Evolutionary conservation across 352 stramenopile species (phyloP).

Genomic region (Halophytophthora polymorphica): DNA sequence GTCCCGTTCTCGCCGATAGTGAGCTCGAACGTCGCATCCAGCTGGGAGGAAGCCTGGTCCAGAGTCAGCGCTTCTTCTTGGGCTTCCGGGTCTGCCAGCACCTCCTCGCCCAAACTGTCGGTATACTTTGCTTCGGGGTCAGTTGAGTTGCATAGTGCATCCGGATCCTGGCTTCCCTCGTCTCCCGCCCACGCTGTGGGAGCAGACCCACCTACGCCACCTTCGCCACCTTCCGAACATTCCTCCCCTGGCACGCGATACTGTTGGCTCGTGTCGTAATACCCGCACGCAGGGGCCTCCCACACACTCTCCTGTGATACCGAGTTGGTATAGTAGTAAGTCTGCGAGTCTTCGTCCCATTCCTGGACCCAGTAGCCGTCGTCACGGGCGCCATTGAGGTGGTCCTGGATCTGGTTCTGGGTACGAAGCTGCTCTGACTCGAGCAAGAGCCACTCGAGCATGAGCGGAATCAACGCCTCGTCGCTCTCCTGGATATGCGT

Average conservation of each 20-base stretch:
- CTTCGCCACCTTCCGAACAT: no score
- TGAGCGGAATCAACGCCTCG: slow-evolving; percentile 46
- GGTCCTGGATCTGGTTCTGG: slow-evolving; percentile 63
- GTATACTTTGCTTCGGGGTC: slow-evolving; percentile 3
- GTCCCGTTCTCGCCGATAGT: slow-evolving; percentile 13
- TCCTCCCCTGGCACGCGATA: slow-evolving; percentile 36
- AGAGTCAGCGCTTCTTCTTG: slow-evolving; percentile 11
- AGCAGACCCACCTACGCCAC: neutral
- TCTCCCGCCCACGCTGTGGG: slow-evolving; percentile 1
- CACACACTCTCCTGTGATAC: slow-evolving; percentile 55
- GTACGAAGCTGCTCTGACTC: slow-evolving; percentile 65
- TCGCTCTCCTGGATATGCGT: slow-evolving; percentile 52
- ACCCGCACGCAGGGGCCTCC: slow-evolving; percentile 55
- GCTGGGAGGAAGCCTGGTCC: slow-evolving; percentile 26
- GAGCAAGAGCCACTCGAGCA: slow-evolving; percentile 77
- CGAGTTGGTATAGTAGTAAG: slow-evolving; percentile 69
- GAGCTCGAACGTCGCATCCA: slow-evolving; percentile 27
- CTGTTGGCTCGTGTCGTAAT: slow-evolving; percentile 58
- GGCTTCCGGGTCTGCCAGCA: no score
- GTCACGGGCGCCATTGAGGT: slow-evolving; percentile 35
- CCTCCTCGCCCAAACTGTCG: no score
- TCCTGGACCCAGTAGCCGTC: slow-evolving; percentile 57
- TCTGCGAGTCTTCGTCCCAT: slow-evolving; percentile 58
- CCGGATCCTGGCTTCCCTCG: neutral
- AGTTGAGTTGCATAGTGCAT: neutral